Base-by-base conservation (phyloP, 2,329 filamentous ascomycete species). In the Biscogniauxia sp. region DNA sequence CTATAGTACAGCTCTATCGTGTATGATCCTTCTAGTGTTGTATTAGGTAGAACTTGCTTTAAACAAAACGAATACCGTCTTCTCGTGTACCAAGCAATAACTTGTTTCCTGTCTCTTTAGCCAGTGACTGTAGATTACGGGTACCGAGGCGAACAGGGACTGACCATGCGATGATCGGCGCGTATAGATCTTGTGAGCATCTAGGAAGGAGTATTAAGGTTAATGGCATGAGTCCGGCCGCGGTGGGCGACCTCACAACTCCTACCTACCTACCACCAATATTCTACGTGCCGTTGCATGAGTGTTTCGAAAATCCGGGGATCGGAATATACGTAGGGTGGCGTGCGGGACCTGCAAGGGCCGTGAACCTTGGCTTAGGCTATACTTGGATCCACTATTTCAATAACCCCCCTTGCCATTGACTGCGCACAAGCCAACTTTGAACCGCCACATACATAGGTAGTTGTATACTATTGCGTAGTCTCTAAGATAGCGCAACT, bases 221-320 rank as follows among this genome's bases (percentile, higher is more conserved):
- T 54, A 41, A 37, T 56, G 51, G 25, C 41, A 57, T 59, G 32
- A 53, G 11, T n/a, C 15, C 17, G 37, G 37, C 11, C 7, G 15
- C 37, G 37, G 15, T 45, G 37, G 37, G 37, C 37, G 37, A 45
- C 17, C 37, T 45, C 17, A 45, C 37, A 3, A 3, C 37, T 51
- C 28, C 54, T 23, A 41, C n/a, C n/a, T n/a, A n/a, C n/a, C n/a
- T n/a, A n/a, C n/a, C n/a, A n/a, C n/a, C n/a, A n/a, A n/a, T n/a
- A n/a, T 37, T 8, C 50, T 19, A 51, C 11, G 15, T 25, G 19
- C 19, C 50, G 19, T 51, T 51, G 50, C 49, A 54, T 56, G 32
- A n/a, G 23, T 51, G 62, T 64, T 64, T 62, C 60, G 62, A 59
- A 64, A 60, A 62, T 63, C 62, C 49, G 62, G 60, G 60, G 62